Conservation (phyloP, 2,329 filamentous ascomycete species). For the Sclerotinia minor region DNA sequence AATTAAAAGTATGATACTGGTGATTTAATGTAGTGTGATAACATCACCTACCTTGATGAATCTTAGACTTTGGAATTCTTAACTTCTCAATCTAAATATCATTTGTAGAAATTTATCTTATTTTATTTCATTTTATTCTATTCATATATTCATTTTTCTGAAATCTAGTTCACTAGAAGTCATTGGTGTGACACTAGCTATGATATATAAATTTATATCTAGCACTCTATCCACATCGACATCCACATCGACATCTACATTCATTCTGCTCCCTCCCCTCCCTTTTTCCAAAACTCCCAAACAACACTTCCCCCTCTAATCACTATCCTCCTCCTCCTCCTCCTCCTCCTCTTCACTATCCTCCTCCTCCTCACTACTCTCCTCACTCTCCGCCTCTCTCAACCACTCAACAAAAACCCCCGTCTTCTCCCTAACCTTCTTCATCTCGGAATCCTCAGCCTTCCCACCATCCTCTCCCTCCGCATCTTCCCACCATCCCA, state of each 20-base stretch:
- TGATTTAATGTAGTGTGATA: too few relatives aligned
- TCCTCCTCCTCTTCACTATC: constrained; percentile 53
- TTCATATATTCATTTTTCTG: too few relatives aligned
- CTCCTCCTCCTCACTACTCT: constrained; percentile 65
- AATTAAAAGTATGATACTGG: too few relatives aligned
- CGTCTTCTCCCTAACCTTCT: constrained; percentile 52
- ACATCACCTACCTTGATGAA: too few relatives aligned
- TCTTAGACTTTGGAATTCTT: too few relatives aligned
- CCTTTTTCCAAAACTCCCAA: not conserved
- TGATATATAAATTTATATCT: too few relatives aligned
- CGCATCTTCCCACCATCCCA: constrained; percentile 73
- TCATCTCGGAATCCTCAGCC: constrained; percentile 7
- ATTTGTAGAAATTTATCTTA: too few relatives aligned
- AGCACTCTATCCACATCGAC: not conserved
- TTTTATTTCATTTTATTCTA: too few relatives aligned
- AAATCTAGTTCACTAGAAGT: too few relatives aligned
- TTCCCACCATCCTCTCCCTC: not conserved
- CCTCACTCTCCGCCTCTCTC: constrained; percentile 70
- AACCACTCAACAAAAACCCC: constrained; percentile 81
- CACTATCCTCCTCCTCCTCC: constrained; percentile 46
- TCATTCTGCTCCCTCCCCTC: not conserved
- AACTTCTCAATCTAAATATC: too few relatives aligned
- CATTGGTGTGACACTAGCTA: too few relatives aligned
- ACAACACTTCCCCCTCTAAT: not conserved
- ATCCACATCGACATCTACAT: too few relatives aligned